Evolutionary conservation across 257 asterid genomes (phyloP), one percentile per base, ranked within the genome.

Genomic region (Solanum pimpinellifolium): DNA sequence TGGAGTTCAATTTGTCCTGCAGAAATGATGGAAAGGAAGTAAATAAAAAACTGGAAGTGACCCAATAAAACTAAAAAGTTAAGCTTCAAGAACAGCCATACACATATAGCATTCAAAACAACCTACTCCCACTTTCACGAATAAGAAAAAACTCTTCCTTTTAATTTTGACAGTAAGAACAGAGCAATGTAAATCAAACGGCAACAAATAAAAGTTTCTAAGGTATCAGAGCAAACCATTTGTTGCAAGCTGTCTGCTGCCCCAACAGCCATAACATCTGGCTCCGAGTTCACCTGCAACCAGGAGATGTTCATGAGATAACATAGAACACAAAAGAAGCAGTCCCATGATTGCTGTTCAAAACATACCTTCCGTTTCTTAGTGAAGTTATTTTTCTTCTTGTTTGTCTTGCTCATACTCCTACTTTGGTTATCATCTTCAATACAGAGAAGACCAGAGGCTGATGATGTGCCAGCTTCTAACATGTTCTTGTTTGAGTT

Each of bases 301-400:
- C 33, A 90, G 52, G 72, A 85, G 14, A 83, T 60, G 41, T 47
- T 85, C 42, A 65, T 62, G 27, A 86, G 72, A 52, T 11, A 73
- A 72, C 20, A 29, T 29, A 85, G 60, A 72, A 41, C 14, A 86
- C 33, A 86, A 23, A 62, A 86, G 69, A 47, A 42, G 69, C n/a
- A 3, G 44, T 72, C 23, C 56, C 78, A 29, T 6, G 84, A 18
- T 77, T 33, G 86, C 25, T 37, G 85, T 80, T 59, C 83, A 85
- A 21, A 78, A 92, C 91, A 56, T 52, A 95, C 99, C 98, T 97
- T 97, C 91, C 98, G 91, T 90, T 94, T 95, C 94, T 95, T 95
- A 76, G 95, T 88, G 4, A 92, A 62, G 77, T 85, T 93, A 70
- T 87, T 92, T 90, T 94, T 97, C 93, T 95, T 97, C 94, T 94